Evolutionary conservation across 768 basidiomycete species (phyloP).

Genomic region (Astraeus odoratus): DNA sequence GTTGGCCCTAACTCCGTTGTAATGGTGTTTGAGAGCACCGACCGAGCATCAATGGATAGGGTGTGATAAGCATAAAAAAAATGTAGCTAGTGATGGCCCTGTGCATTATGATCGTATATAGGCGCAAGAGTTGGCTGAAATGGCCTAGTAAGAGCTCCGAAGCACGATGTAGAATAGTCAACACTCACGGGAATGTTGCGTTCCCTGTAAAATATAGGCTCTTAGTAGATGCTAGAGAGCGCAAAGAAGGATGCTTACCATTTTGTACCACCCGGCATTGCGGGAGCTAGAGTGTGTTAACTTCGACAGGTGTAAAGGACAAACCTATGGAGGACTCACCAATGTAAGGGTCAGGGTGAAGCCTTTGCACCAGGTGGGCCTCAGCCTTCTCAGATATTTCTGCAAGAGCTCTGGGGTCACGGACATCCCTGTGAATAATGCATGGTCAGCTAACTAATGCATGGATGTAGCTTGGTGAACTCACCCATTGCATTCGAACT

Average conservation of each 20-base stretch:
- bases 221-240: not conserved
- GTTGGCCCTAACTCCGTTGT: too few relatives aligned
- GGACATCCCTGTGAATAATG: constrained; percentile 56
- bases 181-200: constrained; percentile 47
- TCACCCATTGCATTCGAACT: constrained; percentile 90
- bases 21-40: not conserved
- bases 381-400: constrained; percentile 76
- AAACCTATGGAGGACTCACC: constrained; percentile 46
- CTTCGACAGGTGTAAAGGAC: constrained; percentile 3
- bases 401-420: constrained; percentile 77
- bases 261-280: constrained; percentile 87
- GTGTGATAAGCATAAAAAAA: not conserved
- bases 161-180: not conserved
- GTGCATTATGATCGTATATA: constrained; percentile 53
- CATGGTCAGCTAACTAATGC: not conserved
- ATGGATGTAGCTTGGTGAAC: not conserved
- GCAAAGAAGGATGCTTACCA: constrained; percentile 53
- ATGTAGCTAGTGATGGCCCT: constrained; percentile 22
- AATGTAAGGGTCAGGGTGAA: constrained; percentile 91
- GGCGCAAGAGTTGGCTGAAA: constrained; percentile 55
- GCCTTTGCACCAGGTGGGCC: constrained; percentile 52
- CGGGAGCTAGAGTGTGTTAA: constrained; percentile 46
- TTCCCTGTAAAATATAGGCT: constrained; percentile 1
- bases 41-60: not conserved
- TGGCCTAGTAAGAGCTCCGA: constrained; percentile 1